Base-by-base conservation (phyloP, 192 early-diverging fungal genomes). In the Oehlia diaphana region DNA sequence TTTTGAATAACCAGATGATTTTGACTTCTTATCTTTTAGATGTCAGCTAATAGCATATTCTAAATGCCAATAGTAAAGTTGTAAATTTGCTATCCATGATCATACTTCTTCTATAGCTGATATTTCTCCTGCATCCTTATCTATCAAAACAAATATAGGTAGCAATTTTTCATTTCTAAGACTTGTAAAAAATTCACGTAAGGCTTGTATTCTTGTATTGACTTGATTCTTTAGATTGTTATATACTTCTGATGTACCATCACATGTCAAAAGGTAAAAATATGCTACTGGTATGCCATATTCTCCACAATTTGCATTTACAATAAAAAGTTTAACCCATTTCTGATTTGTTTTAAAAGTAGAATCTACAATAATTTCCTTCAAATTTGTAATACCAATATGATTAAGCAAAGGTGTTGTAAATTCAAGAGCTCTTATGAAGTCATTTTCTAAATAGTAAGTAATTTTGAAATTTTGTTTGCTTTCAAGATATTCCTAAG, bases 121-220 rank as follows among this genome's bases (percentile, higher is more conserved):
- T 63, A 19, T 76, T 63, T 76, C 4, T 62, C 31, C 19, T n/a
- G 74, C 58, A 76, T 76, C 62, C 21, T 76, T 63, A 64, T 76
- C 62, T 26, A 76, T 35, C 37, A 73, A n/a, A 73, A 26, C 50
- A 73, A 73, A 73, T 37, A 21, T 73, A 26, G 49, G 72, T 53
- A 73, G 49, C 3, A 73, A 21, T 31, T 49, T 44, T 2, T 31
- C 5, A 9, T 28, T n/a, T 28, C 47, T 1, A 13, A 73, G n/a
- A 2, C 13, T 37, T 2, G 2, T 26, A 26, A 73, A 73, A 5
- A 73, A 73, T 61, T 73, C 47, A 12, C 13, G 0, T 7, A 73
- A 37, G n/a, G 58, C 23, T 73, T 73, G 23, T 28, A 23, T 26
- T 63, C 4, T 4, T n/a, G 37, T 39, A 7, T 76, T 63, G 3